These are phyloP conservation scores for Apiotrichum siamense DNA, from an alignment of 1,284 basidiomycete genomes.

Conservation along the genomic window DNA sequence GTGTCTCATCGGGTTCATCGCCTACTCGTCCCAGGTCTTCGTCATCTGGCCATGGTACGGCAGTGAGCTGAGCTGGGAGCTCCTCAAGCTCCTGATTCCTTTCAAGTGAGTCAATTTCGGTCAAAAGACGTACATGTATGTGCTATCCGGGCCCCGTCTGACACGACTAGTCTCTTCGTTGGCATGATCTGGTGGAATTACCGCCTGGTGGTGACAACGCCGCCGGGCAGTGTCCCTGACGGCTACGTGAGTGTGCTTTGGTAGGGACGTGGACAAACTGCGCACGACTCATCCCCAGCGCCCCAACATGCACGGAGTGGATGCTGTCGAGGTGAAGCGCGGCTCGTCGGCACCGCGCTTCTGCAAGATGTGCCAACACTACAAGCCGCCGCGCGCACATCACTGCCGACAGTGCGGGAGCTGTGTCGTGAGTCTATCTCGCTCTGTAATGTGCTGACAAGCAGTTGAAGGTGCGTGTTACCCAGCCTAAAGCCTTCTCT, in stretches of 20 bases:
- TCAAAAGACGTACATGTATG: background rate
- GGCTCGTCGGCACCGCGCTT: slow-evolving; percentile 70
- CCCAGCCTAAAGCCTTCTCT: background rate
- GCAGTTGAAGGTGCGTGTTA: slow-evolving; percentile 55
- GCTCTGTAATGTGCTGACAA: background rate
- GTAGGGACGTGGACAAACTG: background rate
- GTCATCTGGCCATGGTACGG: slow-evolving; percentile 91
- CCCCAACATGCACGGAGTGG: slow-evolving; percentile 61
- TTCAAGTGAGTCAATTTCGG: slow-evolving; percentile 67
- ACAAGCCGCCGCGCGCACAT: slow-evolving; percentile 60
- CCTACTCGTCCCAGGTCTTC: slow-evolving; percentile 80
- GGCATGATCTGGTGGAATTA: slow-evolving; percentile 81
- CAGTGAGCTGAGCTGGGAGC: slow-evolving; percentile 60
- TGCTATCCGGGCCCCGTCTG: too few species aligned
- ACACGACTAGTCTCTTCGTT: slow-evolving; percentile 72
- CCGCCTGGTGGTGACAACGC: slow-evolving; percentile 66
- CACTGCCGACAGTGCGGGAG: slow-evolving; percentile 81
- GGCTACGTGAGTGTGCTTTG: slow-evolving; percentile 70
- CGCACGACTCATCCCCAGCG: slow-evolving; percentile 50
- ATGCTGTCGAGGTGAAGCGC: slow-evolving; percentile 81
- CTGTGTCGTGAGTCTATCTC: slow-evolving; percentile 50
- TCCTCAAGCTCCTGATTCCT: slow-evolving; percentile 66
- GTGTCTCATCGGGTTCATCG: slow-evolving; percentile 76
- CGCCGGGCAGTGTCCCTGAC: slow-evolving; percentile 75
- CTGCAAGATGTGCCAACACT: slow-evolving; percentile 63